A percentile compares a stretch with the other conserved stretches of the same genome.
phyloP scores from a whole-genome alignment of 2,329 filamentous ascomycete species.

The Neurospora sp. region DNA sequence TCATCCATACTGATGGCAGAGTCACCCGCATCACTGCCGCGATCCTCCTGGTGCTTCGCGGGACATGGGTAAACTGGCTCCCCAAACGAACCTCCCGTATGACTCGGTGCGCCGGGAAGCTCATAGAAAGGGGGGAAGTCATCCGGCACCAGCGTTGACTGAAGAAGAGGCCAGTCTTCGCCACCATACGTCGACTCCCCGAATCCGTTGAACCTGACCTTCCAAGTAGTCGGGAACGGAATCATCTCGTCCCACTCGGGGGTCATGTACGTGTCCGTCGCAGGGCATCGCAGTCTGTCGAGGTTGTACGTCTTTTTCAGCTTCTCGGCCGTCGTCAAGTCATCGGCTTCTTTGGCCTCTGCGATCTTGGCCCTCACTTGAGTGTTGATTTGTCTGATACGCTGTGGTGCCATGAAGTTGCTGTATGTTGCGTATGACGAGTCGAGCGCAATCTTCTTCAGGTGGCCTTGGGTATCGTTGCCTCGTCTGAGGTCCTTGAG shows the following conservation, averaged over 20 bases:
- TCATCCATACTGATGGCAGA: no score
- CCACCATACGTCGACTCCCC: constrained; percentile 6
- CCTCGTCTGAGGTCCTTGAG: constrained; percentile 7
- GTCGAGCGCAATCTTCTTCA: constrained; percentile 5
- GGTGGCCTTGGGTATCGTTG: constrained; percentile 5
- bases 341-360: neutral
- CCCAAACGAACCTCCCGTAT: neutral
- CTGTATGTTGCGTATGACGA: neutral
- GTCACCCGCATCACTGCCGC: neutral
- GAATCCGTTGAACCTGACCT: constrained; percentile 8
- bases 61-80: neutral
- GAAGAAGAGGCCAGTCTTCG: neutral
- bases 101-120: neutral
- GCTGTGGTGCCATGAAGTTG: constrained; percentile 9
- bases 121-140: neutral
- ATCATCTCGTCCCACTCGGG: constrained; percentile 9
- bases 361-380: neutral
- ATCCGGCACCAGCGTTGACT: neutral
- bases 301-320: neutral
- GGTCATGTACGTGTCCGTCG: constrained; percentile 6
- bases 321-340: neutral
- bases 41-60: neutral
- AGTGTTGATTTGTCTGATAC: constrained; percentile 1
- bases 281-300: neutral
- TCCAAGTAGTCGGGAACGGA: constrained; percentile 10